Evolutionary conservation across 2,329 filamentous ascomycete genomes (phyloP).

Genomic region (Scortechinia acanthostroma): DNA sequence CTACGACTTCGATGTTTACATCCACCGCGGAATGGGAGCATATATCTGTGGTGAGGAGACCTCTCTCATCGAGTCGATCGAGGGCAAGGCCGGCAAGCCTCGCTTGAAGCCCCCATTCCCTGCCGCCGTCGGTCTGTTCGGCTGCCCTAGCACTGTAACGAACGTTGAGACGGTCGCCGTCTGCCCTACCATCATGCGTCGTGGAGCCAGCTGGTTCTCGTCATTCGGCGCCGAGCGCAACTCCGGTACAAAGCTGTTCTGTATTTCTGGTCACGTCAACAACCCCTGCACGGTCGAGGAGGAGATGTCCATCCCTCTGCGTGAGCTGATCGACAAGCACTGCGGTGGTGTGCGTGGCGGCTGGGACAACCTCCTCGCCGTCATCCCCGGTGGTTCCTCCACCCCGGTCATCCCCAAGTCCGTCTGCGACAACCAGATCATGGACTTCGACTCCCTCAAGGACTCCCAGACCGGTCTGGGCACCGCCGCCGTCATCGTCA

Average conservation of each 20-base stretch:
- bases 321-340: conserved; percentile 95
- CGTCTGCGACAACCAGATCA: conserved; percentile 88
- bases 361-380: conserved; percentile 92
- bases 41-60: conserved; percentile 99
- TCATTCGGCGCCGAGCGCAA: conserved; percentile 92
- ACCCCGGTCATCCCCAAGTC: conserved; percentile 88
- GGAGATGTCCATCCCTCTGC: conserved; percentile 96
- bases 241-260: conserved; percentile 94
- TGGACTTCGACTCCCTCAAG: conserved; percentile 98
- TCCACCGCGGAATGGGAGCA: conserved; percentile 93
- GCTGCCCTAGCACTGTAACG: conserved; percentile 93
- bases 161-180: conserved; percentile 97
- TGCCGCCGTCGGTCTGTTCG: conserved; percentile 92
- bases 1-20: conserved; percentile 94
- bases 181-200: conserved; percentile 87
- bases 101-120: conserved; percentile 98
- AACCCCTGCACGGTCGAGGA: conserved; percentile 97
- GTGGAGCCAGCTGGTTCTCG: conserved; percentile 88
- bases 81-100: conserved; percentile 97
- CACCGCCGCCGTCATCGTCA: conserved; percentile 95
- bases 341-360: conserved; percentile 93
- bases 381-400: conserved; percentile 94
- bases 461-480: conserved; percentile 95
- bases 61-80: conserved; percentile 92
- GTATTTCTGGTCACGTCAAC: conserved; percentile 97